These are phyloP conservation scores for Phalaenopsis equestris DNA, from an alignment of 106 monocot species.

Conservation along the genomic window DNA sequence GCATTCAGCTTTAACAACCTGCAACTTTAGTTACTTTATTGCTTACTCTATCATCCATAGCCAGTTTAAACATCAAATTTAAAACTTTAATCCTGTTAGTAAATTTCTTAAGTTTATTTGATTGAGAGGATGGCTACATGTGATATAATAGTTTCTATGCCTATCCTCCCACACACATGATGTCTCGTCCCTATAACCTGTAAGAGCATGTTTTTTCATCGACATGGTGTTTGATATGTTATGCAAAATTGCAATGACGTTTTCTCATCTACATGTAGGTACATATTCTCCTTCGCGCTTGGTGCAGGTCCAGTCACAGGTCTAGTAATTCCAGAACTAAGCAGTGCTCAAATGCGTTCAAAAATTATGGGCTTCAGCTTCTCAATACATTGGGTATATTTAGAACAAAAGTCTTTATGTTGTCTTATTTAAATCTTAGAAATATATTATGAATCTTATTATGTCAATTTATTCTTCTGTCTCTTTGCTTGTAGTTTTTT, in stretches of 20 bases:
- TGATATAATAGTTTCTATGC: too few species aligned
- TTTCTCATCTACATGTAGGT: slow-evolving; percentile 34
- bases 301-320: slow-evolving; percentile 92
- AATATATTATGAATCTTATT: background rate
- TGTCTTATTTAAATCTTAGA: slow-evolving; percentile 2
- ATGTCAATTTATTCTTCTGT: background rate
- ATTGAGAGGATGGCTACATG: too few species aligned
- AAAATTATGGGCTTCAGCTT: slow-evolving; percentile 79
- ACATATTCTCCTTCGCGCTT: slow-evolving; percentile 78
- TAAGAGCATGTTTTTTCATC: background rate
- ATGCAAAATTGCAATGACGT: background rate
- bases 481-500: too few species aligned
- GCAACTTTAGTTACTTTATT: too few species aligned
- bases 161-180: too few species aligned
- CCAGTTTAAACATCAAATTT: too few species aligned
- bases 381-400: slow-evolving; percentile 75
- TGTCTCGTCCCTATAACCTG: too few species aligned
- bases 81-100: too few species aligned
- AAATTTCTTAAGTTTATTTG: too few species aligned
- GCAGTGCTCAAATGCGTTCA: slow-evolving; percentile 48
- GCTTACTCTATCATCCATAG: too few species aligned
- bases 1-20: too few species aligned
- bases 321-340: slow-evolving; percentile 77
- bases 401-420: background rate
- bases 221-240: background rate